phyloP scores from a whole-genome alignment of 129 eudicot species.

The Chrysanthemum makinoi region DNA sequence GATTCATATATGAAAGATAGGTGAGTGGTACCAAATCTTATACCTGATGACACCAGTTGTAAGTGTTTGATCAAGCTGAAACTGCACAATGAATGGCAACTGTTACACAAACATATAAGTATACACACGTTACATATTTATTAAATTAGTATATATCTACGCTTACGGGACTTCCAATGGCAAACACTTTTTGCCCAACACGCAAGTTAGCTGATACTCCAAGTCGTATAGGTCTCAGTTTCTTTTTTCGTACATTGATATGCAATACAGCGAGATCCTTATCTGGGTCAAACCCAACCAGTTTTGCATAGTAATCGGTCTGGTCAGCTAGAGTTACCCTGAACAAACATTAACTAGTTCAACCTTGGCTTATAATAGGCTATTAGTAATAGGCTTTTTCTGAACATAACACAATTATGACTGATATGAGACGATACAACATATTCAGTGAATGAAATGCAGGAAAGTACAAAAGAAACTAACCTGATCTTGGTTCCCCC shows the following conservation, averaged over 20 bases:
- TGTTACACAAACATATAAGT: not conserved
- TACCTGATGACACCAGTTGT: conserved; percentile 95
- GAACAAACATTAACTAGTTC: conserved; percentile 28
- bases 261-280: conserved; percentile 77
- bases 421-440: not conserved
- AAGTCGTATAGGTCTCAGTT: conserved; percentile 75
- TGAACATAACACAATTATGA: not conserved
- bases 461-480: not conserved
- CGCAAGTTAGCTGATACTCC: conserved; percentile 84
- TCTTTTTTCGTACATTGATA: conserved; percentile 61
- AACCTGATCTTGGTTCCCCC: conserved; percentile 81
- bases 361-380: conserved; percentile 4
- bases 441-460: not conserved
- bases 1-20: not conserved
- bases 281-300: conserved; percentile 87
- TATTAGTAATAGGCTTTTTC: not conserved
- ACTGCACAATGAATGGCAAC: conserved; percentile 44
- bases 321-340: conserved; percentile 93
- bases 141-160: not conserved
- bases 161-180: conserved; percentile 88
- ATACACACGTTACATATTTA: not conserved
- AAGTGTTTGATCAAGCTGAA: conserved; percentile 93
- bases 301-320: conserved; percentile 69
- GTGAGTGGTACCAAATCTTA: not conserved
- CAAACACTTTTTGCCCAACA: conserved; percentile 89